Conservation (phyloP, 2,329 filamentous ascomycete species). For the Diplocarpon mali region DNA sequence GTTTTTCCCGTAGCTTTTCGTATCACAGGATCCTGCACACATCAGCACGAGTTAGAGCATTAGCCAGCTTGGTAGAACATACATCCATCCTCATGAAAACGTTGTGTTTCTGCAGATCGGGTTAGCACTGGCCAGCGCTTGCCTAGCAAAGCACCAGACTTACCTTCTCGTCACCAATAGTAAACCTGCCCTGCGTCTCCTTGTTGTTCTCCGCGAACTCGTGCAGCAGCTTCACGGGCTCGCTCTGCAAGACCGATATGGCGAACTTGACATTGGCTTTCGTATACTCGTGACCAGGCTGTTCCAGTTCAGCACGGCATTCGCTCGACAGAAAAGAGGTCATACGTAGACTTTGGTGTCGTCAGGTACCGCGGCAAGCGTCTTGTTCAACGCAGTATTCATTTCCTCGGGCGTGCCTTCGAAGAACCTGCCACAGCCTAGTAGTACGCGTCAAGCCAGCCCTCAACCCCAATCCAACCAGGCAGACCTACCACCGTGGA, state of each 20-base stretch:
- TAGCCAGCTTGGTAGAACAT: slow-evolving; percentile 27
- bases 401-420: slow-evolving; percentile 85
- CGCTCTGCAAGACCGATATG: slow-evolving; percentile 61
- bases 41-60: slow-evolving; percentile 7
- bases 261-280: slow-evolving; percentile 89
- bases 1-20: slow-evolving; percentile 76
- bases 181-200: slow-evolving; percentile 91
- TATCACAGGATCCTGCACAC: slow-evolving; percentile 60
- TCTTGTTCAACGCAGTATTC: slow-evolving; percentile 84
- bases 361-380: slow-evolving; percentile 67
- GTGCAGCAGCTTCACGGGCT: slow-evolving; percentile 66
- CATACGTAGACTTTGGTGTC: slow-evolving; percentile 85
- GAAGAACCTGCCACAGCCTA: slow-evolving; percentile 91
- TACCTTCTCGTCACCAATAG: slow-evolving; percentile 94
- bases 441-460: not conserved
- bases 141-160: slow-evolving; percentile 9
- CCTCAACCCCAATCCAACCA: not conserved
- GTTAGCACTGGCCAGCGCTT: slow-evolving; percentile 6
- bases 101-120: slow-evolving; percentile 62
- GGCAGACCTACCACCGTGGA: slow-evolving; percentile 64
- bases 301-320: slow-evolving; percentile 7
- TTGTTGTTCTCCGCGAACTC: slow-evolving; percentile 67
- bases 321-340: slow-evolving; percentile 10
- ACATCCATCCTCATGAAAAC: slow-evolving; percentile 88
- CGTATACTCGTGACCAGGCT: slow-evolving; percentile 98